Evolutionary conservation across 345 rosid species (phyloP).

Genomic region (Mangifera indica): DNA sequence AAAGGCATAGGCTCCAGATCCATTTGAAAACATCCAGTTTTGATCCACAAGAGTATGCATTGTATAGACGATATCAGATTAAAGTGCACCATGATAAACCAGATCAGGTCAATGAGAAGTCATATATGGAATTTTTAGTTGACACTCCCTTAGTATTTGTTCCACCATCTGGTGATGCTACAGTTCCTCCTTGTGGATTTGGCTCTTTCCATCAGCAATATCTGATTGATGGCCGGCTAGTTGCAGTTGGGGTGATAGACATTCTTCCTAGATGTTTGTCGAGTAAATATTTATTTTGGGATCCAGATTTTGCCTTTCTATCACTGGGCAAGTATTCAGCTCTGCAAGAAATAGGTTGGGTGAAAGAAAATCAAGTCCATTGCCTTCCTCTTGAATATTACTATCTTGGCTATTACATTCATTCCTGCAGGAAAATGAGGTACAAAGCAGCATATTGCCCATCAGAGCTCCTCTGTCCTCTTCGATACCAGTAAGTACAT

Average conservation of each 20-base stretch:
- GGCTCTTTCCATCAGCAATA: conserved; percentile 98
- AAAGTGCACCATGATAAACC: conserved; percentile 80
- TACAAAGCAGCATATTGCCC: conserved; percentile 94
- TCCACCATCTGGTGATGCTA: conserved; percentile 56
- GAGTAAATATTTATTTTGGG: conserved; percentile 96
- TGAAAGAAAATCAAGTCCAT: conserved; percentile 57
- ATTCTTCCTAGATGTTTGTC: conserved; percentile 93
- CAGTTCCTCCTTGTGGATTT: conserved; percentile 78
- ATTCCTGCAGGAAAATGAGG: conserved; percentile 96
- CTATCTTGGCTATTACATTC: conserved; percentile 97
- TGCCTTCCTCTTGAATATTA: conserved; percentile 81
- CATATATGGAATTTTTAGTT: conserved; percentile 74
- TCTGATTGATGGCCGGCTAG: conserved; percentile 69
- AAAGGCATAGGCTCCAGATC: conserved; percentile 71
- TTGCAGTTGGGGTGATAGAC: conserved; percentile 97
- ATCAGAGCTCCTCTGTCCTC: conserved; percentile 95
- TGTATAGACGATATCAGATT: conserved; percentile 81
- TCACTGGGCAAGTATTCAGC: conserved; percentile 93
- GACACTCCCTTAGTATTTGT: conserved; percentile 77
- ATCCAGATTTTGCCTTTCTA: conserved; percentile 85
- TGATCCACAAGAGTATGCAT: conserved; percentile 79
- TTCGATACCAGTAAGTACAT: conserved; percentile 72
- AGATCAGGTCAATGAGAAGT: conserved; percentile 48
- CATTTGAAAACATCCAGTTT: conserved; percentile 76
- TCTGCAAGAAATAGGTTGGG: conserved; percentile 81